Base-by-base conservation (phyloP, 2,329 filamentous ascomycete genomes). In the Calonectria honghensis region DNA sequence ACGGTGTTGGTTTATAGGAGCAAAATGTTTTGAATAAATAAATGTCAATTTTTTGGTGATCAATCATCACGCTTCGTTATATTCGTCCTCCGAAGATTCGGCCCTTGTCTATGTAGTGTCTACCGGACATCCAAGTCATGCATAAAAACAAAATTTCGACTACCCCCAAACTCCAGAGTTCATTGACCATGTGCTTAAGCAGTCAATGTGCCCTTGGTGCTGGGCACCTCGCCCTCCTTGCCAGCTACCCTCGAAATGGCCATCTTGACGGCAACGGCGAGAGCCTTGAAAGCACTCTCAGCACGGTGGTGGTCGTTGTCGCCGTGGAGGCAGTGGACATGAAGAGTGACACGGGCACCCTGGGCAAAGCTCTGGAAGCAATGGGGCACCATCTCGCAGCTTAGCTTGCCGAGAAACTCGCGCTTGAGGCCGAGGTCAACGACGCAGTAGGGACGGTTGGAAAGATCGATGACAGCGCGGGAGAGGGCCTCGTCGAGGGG, bases 311-410 rank as follows among this genome's bases (percentile, higher is more conserved):
- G 97, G 86, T 98, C 97, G 86, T 98, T 99, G 76, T 94, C 91
- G 68, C 97, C 97, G 77, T 95, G 91, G 72, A 98, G 86, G 86
- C 95, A 97, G 87, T 98, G 95, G 73, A 99, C 95, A 88, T 99
- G 97, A 83, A 98, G 88, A n/a, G 97, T 99, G 68, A 98, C 90
- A 32, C 95, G 93, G 4, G 96, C 95, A 13, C 92, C 95, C 88
- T 97, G 94, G 52, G 96, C 96, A 86, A 98, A 99, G 87, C 94
- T 97, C 89, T 98, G 93, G 83, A 99, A 86, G 79, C 96, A 98
- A 88, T 99, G 97, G 59, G 96, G 96, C 52, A 99, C 93, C 97
- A 99, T 99, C 90, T 99, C 96, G 81, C 93, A 94, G 88, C 94
- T 96, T 79, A 99, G 88, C 83, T 97, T 95, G 72, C 97, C 97